phyloP scores from a whole-genome alignment of 208 protist species.

The Trypanosoma avium region DNA sequence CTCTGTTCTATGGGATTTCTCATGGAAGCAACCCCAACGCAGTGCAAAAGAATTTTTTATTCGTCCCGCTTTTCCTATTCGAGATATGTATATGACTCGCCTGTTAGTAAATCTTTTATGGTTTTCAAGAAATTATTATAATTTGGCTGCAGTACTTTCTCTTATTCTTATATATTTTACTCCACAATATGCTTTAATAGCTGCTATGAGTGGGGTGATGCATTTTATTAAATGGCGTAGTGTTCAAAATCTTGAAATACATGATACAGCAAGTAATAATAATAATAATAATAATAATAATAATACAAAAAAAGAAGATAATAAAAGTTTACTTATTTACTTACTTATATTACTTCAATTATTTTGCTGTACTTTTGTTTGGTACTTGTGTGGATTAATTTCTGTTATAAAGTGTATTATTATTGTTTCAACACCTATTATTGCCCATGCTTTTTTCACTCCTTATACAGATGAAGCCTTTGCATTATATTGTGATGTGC shows the following conservation, averaged over 20 bases:
- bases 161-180: conserved; percentile 6
- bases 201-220: conserved; percentile 11
- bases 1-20: conserved; percentile 17
- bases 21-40: conserved; percentile 20
- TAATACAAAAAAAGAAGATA: not conserved
- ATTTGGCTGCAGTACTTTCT: conserved; percentile 19
- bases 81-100: conserved; percentile 19
- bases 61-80: conserved; percentile 22
- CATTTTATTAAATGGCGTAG: conserved; percentile 12
- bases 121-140: conserved; percentile 42
- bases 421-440: conserved; percentile 11
- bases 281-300: not conserved
- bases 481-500: conserved; percentile 20
- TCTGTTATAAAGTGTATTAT: conserved; percentile 17
- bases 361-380: conserved; percentile 17
- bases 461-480: conserved; percentile 41
- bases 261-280: too few relatives aligned
- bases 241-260: not conserved
- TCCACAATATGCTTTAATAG: conserved; percentile 14
- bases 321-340: not conserved
- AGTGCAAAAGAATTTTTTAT: conserved; percentile 18
- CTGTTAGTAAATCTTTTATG: conserved; percentile 37
- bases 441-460: conserved; percentile 37
- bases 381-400: conserved; percentile 26
- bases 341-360: conserved; percentile 15